Percentiles rank a stretch among this genome's conserved stretches.
phyloP scores from a whole-genome alignment of 2,329 filamentous ascomycete genomes.

The Microdochium paspali region DNA sequence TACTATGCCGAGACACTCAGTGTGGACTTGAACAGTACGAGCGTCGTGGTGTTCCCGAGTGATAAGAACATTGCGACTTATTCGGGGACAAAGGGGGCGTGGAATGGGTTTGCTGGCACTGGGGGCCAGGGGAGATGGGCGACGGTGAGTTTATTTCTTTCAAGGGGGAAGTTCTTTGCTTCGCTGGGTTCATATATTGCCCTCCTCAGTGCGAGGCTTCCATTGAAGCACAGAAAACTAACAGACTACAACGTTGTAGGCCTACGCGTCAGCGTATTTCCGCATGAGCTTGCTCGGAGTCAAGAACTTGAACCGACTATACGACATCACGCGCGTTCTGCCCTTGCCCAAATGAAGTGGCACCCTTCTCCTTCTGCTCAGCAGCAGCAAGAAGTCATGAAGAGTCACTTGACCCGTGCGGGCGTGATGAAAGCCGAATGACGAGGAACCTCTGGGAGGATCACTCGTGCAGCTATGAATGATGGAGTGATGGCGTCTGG shows the following conservation, averaged over 20 bases:
- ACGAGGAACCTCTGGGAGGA: no score
- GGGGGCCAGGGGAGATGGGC: constrained; percentile 11
- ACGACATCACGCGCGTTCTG: constrained; percentile 30
- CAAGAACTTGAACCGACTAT: constrained; percentile 32
- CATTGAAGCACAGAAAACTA: no score
- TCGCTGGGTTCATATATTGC: no score
- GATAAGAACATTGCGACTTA: constrained; percentile 16
- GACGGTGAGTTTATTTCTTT: constrained; percentile 11
- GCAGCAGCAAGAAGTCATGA: not conserved
- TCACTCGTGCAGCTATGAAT: no score
- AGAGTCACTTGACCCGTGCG: no score
- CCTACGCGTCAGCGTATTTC: constrained; percentile 30
- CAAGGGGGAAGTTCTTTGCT: not conserved
- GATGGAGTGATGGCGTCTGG: no score
- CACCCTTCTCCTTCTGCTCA: not conserved
- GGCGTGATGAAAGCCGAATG: no score
- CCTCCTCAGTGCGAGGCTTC: no score
- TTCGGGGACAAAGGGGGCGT: constrained; percentile 9
- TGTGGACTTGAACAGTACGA: constrained; percentile 11
- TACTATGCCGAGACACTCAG: constrained; percentile 35
- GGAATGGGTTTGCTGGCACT: constrained; percentile 12
- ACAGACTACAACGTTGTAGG: no score
- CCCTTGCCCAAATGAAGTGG: constrained; percentile 7
- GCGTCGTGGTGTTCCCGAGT: constrained; percentile 22
- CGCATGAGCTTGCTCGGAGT: constrained; percentile 33